A percentile compares a stretch with the other conserved stretches of the same genome.
phyloP scores from a whole-genome alignment of 2,329 filamentous ascomycete species.

The Daldinia eschscholtzii region DNA sequence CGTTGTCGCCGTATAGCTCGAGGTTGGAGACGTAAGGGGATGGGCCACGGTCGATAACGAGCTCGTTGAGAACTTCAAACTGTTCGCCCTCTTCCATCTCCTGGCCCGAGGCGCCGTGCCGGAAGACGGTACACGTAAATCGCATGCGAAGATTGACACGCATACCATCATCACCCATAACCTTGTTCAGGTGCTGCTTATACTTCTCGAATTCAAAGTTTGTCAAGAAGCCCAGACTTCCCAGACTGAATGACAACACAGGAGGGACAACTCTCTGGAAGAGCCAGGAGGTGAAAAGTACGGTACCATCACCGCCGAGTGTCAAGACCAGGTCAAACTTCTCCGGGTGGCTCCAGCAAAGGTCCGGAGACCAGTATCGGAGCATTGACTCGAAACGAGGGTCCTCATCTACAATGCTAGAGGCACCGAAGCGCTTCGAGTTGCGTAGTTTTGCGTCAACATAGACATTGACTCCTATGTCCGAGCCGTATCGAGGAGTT shows the following conservation, averaged over 20 bases:
- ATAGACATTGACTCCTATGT: conserved; percentile 95
- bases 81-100: conserved; percentile 89
- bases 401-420: conserved; percentile 78
- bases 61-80: conserved; percentile 97
- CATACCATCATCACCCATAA: conserved; percentile 97
- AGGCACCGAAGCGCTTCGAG: conserved; percentile 87
- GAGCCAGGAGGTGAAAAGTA: conserved; percentile 91
- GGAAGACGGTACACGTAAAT: conserved; percentile 97
- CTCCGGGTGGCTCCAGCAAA: conserved; percentile 94
- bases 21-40: conserved; percentile 97
- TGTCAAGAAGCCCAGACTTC: conserved; percentile 88
- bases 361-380: conserved; percentile 94
- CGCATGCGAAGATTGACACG: conserved; percentile 98
- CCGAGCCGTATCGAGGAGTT: conserved; percentile 89
- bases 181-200: conserved; percentile 84
- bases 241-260: conserved; percentile 85
- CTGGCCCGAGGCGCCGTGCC: conserved; percentile 71
- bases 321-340: conserved; percentile 95
- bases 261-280: conserved; percentile 90
- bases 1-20: conserved; percentile 94
- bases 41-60: conserved; percentile 97
- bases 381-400: conserved; percentile 85
- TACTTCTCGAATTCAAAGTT: conserved; percentile 90
- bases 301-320: conserved; percentile 87
- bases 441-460: conserved; percentile 95